Evolutionary conservation across 1,139 yeast genomes (phyloP), one percentile per base, ranked within the genome.

Genomic region (Nakaseomyces delphensis): DNA sequence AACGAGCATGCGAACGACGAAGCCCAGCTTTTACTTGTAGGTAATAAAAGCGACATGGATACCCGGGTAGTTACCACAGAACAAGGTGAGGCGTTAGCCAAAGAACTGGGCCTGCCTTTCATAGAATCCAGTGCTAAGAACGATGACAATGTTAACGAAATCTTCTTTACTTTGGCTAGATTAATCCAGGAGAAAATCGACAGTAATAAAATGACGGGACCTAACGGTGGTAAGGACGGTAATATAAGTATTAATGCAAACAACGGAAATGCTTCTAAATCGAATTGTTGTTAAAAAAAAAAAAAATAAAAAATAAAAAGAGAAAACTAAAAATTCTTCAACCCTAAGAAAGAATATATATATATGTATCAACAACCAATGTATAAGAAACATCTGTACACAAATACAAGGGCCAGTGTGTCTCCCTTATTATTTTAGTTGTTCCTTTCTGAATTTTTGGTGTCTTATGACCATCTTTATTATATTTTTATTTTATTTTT

Each of bases 121-220:
- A 74, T 91, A 62, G 98, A 91, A 69, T 93, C 97, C 19, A 79
- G 91, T 66, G 98, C 98, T 40, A 91, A 93, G 71, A 82, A 91
- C 43, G 89, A 87, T 57, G 80, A 78, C 49, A 87, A 89, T 60
- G 98, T 91, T 48, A 95, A 86, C 58, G 85, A 87, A 45, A 82
- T 94, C 43, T 91, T 91, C 69, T 80, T 83, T 66, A 85, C 85
- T 54, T 76, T 91, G 59, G 95, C 97, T n/a, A 77, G 84, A 40
- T 72, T 83, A 55, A 85, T 86, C 59, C 85, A 84, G 67, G 93
- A 84, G 45, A 83, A 81, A 62, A 79, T 80, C 57, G 69, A 67
- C 45, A 62, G 65, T 43, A 67, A 65, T 31, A 60, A 58, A 41
- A 39, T 56, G 24, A 52, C 51, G 16, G 52, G 51, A 28, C 40